Evolutionary conservation across 106 monocot species (phyloP), one percentile per base, ranked within the genome.

Genomic region (Dioscorea dumetorum): DNA sequence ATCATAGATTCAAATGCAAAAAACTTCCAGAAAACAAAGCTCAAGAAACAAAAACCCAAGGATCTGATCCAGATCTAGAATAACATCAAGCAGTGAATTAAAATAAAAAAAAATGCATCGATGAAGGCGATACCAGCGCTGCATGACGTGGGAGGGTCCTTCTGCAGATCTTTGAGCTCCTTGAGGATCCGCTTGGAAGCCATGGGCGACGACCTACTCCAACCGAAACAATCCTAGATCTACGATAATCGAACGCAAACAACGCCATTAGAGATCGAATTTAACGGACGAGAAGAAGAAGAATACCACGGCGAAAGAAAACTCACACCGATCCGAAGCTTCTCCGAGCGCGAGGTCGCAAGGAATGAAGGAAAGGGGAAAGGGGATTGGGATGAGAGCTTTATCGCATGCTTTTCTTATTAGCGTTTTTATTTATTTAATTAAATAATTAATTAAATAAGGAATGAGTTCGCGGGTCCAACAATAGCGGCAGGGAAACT

Each of bases 161-260:
- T 74, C 80, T 80, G 80, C 17, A 80, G 80, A 70, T 80, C 80
- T 69, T 80, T 80, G 34, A 80, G 74, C 70, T 80, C 80, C 80
- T 80, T 80, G 22, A 70, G 33, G 48, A 80, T 80, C 49, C 80
- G 74, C 69, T 74, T 80, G 16, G 80, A 80, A 49, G 74, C 80
- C 80, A 80, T 80, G 53, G 52, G 18, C 53, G 33, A 32, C 1
- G 21, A 72, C 22, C 54, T 7, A 20, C 22, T 12, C 59, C 22
- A 23, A 59, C 22, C 59, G 22, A 59, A 41, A 41, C 2, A 54
- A 54, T 13, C 54, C 54, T 54, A 54, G 54, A 54, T 54, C 54
- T 8, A 54, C 54, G 54, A 54, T 12, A 16, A 54, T 18, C 19
- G 19, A 1, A 54, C 0, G 12, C 4, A 54, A 54, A 54, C 12